Base-by-base conservation (phyloP, 257 asterid genomes). In the Asclepias syriaca region DNA sequence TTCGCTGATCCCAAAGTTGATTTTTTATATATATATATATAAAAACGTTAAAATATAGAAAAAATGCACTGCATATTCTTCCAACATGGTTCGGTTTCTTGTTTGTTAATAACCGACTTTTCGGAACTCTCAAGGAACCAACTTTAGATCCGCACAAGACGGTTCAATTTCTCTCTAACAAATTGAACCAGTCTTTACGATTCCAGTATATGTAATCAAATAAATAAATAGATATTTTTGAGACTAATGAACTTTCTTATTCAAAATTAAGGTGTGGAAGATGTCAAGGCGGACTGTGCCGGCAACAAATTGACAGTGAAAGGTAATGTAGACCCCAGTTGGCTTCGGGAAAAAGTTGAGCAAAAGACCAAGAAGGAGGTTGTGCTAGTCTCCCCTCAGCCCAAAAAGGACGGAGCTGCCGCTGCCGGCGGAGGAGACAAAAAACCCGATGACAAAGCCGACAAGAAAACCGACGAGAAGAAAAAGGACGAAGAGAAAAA, bases 341-440 rank as follows among this genome's bases (percentile, higher is more conserved):
- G 77, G 92, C 88, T 94, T 65, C 82, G 86, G 3, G 98, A 94
- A 66, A 85, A 80, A 71, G 91, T 91, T 10, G 95, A 80, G 40
- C 69, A 50, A 65, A 91, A 86, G 66, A 89, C 96, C 64, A 94
- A 90, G 82, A 94, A 94, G 91, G 90, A 92, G 87, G 99, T 88
- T 67, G 92, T 77, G 55, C 88, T 91, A 65, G 19, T 91, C 65
- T 90, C 97, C 14, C 96, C 97, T 58, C 98, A 73, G 77, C 90
- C 98, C 64, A 89, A 82, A 60, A 81, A 78, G 21, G 82, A 68
- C 55, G 81, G 72, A 39, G 76, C 34, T 29, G 34, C 34, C 34
- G 34, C 34, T 29, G 34, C n/a, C 18, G 72, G 76, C 50, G 72
- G 66, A n/a, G 82, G 73, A 19, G 85, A 84, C 45, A 80, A 82